Evolutionary conservation across 1,139 yeast genomes (phyloP), one percentile per base, ranked within the genome.

Genomic region (Arxiozyma bovina): DNA sequence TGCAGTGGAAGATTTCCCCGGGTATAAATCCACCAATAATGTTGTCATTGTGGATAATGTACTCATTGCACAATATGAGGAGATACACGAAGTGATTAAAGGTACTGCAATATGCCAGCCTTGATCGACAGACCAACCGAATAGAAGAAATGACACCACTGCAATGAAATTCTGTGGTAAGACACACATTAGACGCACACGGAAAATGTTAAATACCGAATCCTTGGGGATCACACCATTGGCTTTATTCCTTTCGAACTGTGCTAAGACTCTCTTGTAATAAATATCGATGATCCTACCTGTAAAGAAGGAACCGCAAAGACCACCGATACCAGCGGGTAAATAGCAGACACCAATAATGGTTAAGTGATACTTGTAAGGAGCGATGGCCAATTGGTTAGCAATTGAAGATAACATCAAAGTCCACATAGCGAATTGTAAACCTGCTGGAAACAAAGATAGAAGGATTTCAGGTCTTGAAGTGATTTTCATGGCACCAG

Each of bases 341-440:
- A 82, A 65, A 62, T 79, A 87, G 45, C 87, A 81, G 20, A 82
- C 67, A 3, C 95, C 95, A 27, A 86, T 75, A 41, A 79, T 75
- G 22, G 80, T 71, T 1, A 82, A 76, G 11, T 74, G 61, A 59
- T 79, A 83, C 12, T 75, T 73, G 59, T 86, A 86, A 20, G 70
- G 70, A 1, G 70, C 60, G 1, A 66, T 62, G 4, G 78, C 67
- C 21, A 87, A 69, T 21, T 78, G 69, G 0, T 85, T 76, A 0
- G 91, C 79, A 53, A 85, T 71, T 0, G 89, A 77, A 0, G 94
- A 83, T 51, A 85, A 74, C 53, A 81, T 73, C 72, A 85, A 75
- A 17, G 84, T 81, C 93, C 93, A 87, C 20, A 81, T 71, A 0
- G 90, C 77, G 64, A 82, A 86, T 55, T 80, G 79, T n/a, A 87